A percentile compares a stretch with the other conserved stretches of the same genome.
Conservation (phyloP, 179 eudicot species). For the Heliamphora pulchella region DNA sequence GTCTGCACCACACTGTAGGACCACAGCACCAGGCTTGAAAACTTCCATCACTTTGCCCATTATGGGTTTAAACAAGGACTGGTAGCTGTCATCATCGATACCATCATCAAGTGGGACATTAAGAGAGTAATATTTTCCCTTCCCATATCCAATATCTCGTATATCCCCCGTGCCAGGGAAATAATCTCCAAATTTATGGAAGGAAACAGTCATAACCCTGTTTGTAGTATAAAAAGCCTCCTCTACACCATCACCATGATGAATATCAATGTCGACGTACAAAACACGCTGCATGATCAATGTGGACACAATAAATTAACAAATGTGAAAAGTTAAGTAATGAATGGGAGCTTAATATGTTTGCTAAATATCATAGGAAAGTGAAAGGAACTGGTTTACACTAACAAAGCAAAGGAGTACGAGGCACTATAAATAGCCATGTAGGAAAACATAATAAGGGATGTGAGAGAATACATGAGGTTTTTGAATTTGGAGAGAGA, state of each 20-base stretch:
- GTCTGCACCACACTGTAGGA: slow-evolving; percentile 82
- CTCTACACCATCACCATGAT: slow-evolving; percentile 84
- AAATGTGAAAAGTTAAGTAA: background rate
- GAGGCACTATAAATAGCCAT: background rate
- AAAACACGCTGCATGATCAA: slow-evolving; percentile 60
- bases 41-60: slow-evolving; percentile 81
- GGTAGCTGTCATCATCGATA: slow-evolving; percentile 78
- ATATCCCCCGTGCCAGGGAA: slow-evolving; percentile 83
- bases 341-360: background rate
- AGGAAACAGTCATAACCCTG: slow-evolving; percentile 83
- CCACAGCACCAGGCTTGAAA: slow-evolving; percentile 74
- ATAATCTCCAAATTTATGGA: slow-evolving; percentile 82
- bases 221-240: slow-evolving; percentile 81
- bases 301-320: background rate
- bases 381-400: background rate
- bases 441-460: background rate
- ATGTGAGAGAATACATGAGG: background rate
- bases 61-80: slow-evolving; percentile 70
- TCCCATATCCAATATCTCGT: slow-evolving; percentile 63
- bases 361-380: background rate
- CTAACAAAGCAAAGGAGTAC: background rate
- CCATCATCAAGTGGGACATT: slow-evolving; percentile 89
- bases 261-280: slow-evolving; percentile 82
- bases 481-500: background rate
- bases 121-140: slow-evolving; percentile 75